phyloP scores from a whole-genome alignment of 176 grass and related monocot genomes.

The Zizania latifolia region DNA sequence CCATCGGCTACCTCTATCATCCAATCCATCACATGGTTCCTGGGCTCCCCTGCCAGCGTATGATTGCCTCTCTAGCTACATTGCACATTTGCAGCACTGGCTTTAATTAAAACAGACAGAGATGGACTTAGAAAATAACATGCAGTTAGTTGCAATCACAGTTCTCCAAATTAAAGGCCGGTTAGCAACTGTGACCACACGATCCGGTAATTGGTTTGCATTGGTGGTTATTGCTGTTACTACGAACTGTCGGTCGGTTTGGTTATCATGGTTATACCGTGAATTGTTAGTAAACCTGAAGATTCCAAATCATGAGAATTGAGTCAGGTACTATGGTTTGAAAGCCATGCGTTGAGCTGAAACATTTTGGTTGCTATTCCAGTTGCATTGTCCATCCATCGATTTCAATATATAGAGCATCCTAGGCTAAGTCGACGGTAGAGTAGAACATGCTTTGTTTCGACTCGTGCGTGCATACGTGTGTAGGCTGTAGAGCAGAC shows the following conservation, averaged over 20 bases:
- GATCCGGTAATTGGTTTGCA: too few relatives aligned
- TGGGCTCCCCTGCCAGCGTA: not conserved
- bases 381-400: not conserved
- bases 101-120: not conserved
- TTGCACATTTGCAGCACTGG: slow-evolving; percentile 9
- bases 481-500: not conserved
- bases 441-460: not conserved
- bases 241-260: too few relatives aligned
- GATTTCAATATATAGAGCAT: not conserved
- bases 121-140: not conserved
- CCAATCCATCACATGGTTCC: not conserved
- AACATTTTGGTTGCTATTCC: not conserved
- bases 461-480: too few relatives aligned
- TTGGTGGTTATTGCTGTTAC: too few relatives aligned
- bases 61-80: not conserved
- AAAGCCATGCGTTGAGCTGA: too few relatives aligned
- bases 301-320: too few relatives aligned
- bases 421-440: slow-evolving; percentile 4
- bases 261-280: too few relatives aligned
- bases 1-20: not conserved
- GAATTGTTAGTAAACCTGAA: too few relatives aligned
- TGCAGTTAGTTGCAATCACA: too few relatives aligned
- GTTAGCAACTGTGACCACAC: too few relatives aligned
- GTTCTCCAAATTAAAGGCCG: too few relatives aligned
- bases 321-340: too few relatives aligned